These are phyloP conservation scores for Blepharisma japonicum DNA, from an alignment of 73 alveolate genomes.

Conservation along the genomic window DNA sequence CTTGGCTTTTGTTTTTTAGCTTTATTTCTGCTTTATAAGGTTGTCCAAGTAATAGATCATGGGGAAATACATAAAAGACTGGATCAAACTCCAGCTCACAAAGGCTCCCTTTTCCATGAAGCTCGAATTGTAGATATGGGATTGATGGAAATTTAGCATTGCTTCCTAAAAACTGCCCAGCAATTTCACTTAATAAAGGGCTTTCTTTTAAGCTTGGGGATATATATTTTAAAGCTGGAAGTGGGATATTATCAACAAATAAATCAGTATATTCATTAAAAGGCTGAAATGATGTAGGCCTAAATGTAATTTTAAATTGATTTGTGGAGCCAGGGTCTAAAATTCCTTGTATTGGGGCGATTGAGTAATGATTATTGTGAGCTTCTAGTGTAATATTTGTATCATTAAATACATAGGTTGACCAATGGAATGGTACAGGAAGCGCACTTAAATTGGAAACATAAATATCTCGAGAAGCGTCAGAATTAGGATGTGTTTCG, in stretches of 20 bases:
- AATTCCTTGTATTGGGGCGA: slow-evolving; percentile 82
- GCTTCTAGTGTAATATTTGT: slow-evolving; percentile 72
- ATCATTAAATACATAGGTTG: slow-evolving; percentile 71
- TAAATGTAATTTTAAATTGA: slow-evolving; percentile 52
- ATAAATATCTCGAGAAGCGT: slow-evolving; percentile 64
- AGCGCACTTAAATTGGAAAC: slow-evolving; percentile 69
- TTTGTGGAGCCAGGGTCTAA: slow-evolving; percentile 66
- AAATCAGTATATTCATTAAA: slow-evolving; percentile 67
- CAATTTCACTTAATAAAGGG: slow-evolving; percentile 53
- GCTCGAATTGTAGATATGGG: slow-evolving; percentile 53
- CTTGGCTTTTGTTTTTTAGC: slow-evolving; percentile 17
- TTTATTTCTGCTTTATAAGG: background rate
- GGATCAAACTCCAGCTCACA: slow-evolving; percentile 61
- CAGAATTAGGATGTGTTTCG: slow-evolving; percentile 81
- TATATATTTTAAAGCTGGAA: slow-evolving; percentile 51
- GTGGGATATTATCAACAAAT: slow-evolving; percentile 67
- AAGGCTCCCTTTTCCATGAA: slow-evolving; percentile 65
- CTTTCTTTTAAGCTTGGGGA: slow-evolving; percentile 52
- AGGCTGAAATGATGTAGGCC: slow-evolving; percentile 57
- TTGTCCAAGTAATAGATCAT: background rate
- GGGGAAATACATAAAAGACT: slow-evolving; percentile 39
- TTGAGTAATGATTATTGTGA: slow-evolving; percentile 75
- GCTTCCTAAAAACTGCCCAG: slow-evolving; percentile 64
- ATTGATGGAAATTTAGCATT: slow-evolving; percentile 55
- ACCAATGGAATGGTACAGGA: slow-evolving; percentile 86